Base-by-base conservation (phyloP, 257 asterid genomes). In the Primulina huaijiensis region DNA sequence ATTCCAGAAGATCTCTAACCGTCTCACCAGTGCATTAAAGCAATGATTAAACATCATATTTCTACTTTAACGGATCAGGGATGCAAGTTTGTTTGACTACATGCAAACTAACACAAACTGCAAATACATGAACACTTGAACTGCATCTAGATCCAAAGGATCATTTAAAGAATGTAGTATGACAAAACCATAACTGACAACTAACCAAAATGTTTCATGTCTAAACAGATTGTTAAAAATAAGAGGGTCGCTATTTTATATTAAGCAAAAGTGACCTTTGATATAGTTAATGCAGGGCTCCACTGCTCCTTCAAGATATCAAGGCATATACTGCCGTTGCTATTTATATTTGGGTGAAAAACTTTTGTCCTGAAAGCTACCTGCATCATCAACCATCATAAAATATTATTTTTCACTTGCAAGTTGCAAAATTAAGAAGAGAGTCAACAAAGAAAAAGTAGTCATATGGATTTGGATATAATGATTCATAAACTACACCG, bases 291-390 rank as follows among this genome's bases (percentile, higher is more conserved):
- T 5, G 72, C 72, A 8, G 72, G 72, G 64, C 72, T 68, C 72
- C 72, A 68, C 63, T 68, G 72, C 55, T 68, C 72, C 72, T 68
- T 68, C 72, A 68, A 33, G 72, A 68, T 68, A 31, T 68, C 72
- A 68, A 68, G 72, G 55, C 72, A 68, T 29, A 68, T 68, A 68
- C 72, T 68, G 27, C 72, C 72, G 19, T 68, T 68, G 72, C 72
- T 68, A 61, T 68, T 68, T 30, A 68, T 68, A 55, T 68, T 68
- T 2, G 72, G 72, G 72, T 68, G 72, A 55, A 68, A 68, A 68
- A 68, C 72, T 55, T 68, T 68, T 53, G 72, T 68, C 63, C 72
- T 68, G 72, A 68, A 68, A 30, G 72, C 72, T 19, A 68, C 72
- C 72, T 68, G 50, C 64, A 52, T 29, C 34, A 68, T 21, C 25